Base-by-base conservation (phyloP, 345 rosid genomes). In the Moricandia moricandioides region DNA sequence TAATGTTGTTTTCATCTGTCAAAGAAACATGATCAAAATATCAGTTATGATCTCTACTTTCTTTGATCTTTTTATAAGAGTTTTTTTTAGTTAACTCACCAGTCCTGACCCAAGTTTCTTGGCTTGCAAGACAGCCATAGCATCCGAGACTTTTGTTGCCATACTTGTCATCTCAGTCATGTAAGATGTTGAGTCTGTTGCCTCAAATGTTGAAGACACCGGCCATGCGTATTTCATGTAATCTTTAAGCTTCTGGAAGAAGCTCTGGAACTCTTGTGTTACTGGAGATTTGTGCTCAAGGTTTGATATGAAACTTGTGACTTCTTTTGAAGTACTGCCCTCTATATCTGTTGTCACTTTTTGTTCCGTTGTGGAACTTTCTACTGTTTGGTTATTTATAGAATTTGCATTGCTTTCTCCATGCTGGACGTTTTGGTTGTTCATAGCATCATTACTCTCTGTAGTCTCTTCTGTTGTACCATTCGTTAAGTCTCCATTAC, bases 111-210 rank as follows among this genome's bases (percentile, higher is more conserved):
- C 73, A 60, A n/a, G 72, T 59, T 71, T 72, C 77, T 49, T 78
- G 33, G 72, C 77, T 72, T 71, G 81, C 62, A 78, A 78, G 47
- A 72, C 77, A 78, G 69, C 69, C 81, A 78, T 78, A 47, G 77
- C 55, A 43, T 78, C 73, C 0, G 73, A 72, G 49, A 78, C 69
- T 37, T 71, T 65, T 59, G 69, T 58, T 3, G 81, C 81, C 73
- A 45, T 67, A 47, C 49, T 49, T 26, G 72, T 8, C 81, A 78
- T 72, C 57, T 72, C 73, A 7, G 73, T 66, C 77, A 78, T 78
- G 73, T 78, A 78, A 12, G 81, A 60, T 30, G 2, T 66, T 37
- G 77, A 70, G 37, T 78, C 77, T 61, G 72, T 72, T 49, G 81
- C 35, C 35, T 47, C 58, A 34, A 78, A 35, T 52, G 58, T 78